Base-by-base conservation (phyloP, 2,329 filamentous ascomycete species). In the Xylariaceae sp. region DNA sequence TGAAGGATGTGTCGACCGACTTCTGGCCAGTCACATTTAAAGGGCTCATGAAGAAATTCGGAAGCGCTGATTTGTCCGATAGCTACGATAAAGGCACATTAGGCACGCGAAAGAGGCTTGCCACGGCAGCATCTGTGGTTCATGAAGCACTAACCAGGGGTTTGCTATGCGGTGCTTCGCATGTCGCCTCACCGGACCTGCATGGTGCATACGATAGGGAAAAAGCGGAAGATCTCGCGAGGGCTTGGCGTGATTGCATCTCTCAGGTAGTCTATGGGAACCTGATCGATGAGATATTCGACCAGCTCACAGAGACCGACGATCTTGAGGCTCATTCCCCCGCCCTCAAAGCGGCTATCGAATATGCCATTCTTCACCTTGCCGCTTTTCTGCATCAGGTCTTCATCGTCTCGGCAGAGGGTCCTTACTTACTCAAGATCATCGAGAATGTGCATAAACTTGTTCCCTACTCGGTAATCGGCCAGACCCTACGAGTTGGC, bases 41-140 rank as follows among this genome's bases (percentile, higher is more conserved):
- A 64, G 79, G 80, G 1, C 72, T 90, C 13, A 76, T 90, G 66
- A 74, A 77, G 66, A 79, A 84, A 67, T 76, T 93, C 56, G 85
- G 81, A 7, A 80, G 85, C 37, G 88, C 85, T 1, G 84, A 90
- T 54, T 76, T 93, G 37, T 91, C 88, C 1, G 89, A 93, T 72
- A 91, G 88, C 70, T 93, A 92, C 68, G 89, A 93, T 71, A 91
- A 91, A 73, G 89, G 88, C 11, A 80, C 84, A 0, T 74, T 93
- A 65, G 89, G 89, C 0, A 85, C 86, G 60, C 80, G 89, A 55
- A 92, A 91, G 75, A 89, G 87, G 17, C 74, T 93, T 53, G 84
- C 89, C 0, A 90, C 89, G 5, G 88, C 87, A 0, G 80, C 86
- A 8, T 88, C 87, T 42, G 83, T 84, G 5, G 73, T 92, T 58